Percentiles rank a stretch among this genome's conserved stretches.
These are phyloP conservation scores for Verbena officinalis DNA, from an alignment of 257 asterid species.

Conservation along the genomic window DNA sequence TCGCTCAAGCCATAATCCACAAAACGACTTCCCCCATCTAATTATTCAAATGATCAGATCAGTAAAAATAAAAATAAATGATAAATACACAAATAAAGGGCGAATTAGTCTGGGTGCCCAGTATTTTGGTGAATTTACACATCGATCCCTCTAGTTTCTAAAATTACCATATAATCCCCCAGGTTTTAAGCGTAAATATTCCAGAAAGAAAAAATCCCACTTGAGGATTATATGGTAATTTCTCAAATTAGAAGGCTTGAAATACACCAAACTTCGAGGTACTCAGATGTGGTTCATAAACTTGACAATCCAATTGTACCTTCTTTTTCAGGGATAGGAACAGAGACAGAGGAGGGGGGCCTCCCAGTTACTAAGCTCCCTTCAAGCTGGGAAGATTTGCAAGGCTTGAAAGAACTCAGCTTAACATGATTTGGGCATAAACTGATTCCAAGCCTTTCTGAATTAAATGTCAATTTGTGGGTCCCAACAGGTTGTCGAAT, in stretches of 20 bases:
- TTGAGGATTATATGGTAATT: too few relatives aligned
- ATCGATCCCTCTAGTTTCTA: too few relatives aligned
- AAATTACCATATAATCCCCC: too few relatives aligned
- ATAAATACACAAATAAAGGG: not conserved
- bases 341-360: constrained; percentile 62
- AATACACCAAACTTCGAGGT: too few relatives aligned
- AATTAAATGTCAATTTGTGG: constrained; percentile 43
- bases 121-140: too few relatives aligned
- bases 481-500: constrained; percentile 58
- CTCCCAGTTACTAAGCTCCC: constrained; percentile 70
- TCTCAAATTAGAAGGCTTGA: too few relatives aligned
- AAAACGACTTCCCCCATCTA: constrained; percentile 63
- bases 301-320: constrained; percentile 37
- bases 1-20: constrained; percentile 63
- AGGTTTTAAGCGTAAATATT: too few relatives aligned
- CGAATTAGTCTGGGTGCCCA: too few relatives aligned
- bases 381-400: constrained; percentile 58
- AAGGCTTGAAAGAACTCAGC: constrained; percentile 45
- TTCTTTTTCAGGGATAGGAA: constrained; percentile 51
- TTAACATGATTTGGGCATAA: constrained; percentile 41
- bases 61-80: too few relatives aligned
- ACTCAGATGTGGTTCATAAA: too few relatives aligned
- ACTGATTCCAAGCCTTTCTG: constrained; percentile 36
- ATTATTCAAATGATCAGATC: not conserved
- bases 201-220: too few relatives aligned